phyloP scores from a whole-genome alignment of 805 yeast species.

The Metschnikowia cubensis region DNA sequence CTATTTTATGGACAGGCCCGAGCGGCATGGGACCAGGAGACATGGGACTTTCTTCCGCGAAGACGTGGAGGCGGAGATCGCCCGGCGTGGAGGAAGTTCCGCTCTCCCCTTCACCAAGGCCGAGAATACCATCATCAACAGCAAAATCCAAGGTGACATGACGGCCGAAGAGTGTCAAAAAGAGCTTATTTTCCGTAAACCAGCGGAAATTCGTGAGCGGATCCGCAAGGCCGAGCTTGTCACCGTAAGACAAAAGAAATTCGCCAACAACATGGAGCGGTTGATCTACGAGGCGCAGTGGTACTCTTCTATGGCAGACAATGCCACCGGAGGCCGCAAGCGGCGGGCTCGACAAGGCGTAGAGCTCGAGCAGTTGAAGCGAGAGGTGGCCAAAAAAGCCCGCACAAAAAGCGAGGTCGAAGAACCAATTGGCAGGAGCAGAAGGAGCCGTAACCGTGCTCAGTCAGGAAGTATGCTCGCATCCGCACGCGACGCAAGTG shows the following conservation, averaged over 20 bases:
- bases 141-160: slow-evolving; percentile 12
- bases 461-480: not conserved
- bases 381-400: slow-evolving; percentile 4
- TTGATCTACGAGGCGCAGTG: slow-evolving; percentile 40
- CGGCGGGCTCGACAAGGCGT: slow-evolving; percentile 13
- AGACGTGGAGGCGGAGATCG: slow-evolving; percentile 12
- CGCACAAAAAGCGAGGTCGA: not conserved
- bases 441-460: no score
- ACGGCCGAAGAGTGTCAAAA: slow-evolving; percentile 13
- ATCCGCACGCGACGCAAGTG: not conserved
- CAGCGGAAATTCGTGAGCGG: slow-evolving; percentile 20
- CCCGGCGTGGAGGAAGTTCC: slow-evolving; percentile 13
- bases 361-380: slow-evolving; percentile 17
- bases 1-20: not conserved
- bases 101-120: slow-evolving; percentile 22
- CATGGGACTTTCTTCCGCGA: not conserved
- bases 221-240: slow-evolving; percentile 23
- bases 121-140: slow-evolving; percentile 22
- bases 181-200: slow-evolving; percentile 25
- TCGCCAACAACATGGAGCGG: slow-evolving; percentile 27
- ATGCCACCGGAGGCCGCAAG: slow-evolving; percentile 13
- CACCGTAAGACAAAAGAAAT: slow-evolving; percentile 25
- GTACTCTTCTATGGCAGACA: slow-evolving; percentile 25
- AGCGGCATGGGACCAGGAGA: not conserved
- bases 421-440: no score